Evolutionary conservation across 2,329 filamentous ascomycete species (phyloP).

Genomic region (Diaporthe eres): DNA sequence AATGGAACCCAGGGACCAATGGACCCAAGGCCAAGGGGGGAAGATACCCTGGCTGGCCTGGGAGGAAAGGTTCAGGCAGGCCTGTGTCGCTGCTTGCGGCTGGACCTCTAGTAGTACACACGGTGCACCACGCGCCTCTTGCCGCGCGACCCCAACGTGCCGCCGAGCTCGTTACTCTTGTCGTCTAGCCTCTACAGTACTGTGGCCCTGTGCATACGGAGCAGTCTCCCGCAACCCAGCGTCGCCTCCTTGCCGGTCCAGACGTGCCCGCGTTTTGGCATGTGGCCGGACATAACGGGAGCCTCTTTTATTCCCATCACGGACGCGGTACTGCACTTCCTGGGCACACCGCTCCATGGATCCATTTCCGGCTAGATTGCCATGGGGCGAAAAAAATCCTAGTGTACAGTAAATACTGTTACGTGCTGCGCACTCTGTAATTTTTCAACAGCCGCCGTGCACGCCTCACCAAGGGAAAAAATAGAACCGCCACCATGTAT

Average conservation of each 20-base stretch:
- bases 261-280: neutral
- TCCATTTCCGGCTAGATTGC: slow-evolving; percentile 16
- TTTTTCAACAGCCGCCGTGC: slow-evolving; percentile 29
- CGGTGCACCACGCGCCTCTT: slow-evolving; percentile 15
- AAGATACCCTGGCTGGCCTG: neutral
- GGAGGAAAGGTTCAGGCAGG: neutral
- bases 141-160: slow-evolving; percentile 6
- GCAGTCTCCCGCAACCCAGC: neutral
- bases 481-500: slow-evolving; percentile 1
- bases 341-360: slow-evolving; percentile 16
- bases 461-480: slow-evolving; percentile 11
- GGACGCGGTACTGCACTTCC: neutral
- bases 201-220: neutral
- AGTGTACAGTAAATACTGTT: neutral
- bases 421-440: slow-evolving; percentile 9
- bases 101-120: neutral
- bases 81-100: slow-evolving; percentile 10
- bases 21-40: neutral
- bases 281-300: slow-evolving; percentile 11
- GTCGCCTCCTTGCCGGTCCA: slow-evolving; percentile 10
- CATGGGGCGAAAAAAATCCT: neutral
- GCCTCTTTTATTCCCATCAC: slow-evolving; percentile 14
- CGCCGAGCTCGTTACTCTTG: neutral
- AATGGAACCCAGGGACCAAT: neutral
- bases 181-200: neutral